Evolutionary conservation across 495 filamentous ascomycete species (phyloP).

Genomic region (Penicillium steckii): DNA sequence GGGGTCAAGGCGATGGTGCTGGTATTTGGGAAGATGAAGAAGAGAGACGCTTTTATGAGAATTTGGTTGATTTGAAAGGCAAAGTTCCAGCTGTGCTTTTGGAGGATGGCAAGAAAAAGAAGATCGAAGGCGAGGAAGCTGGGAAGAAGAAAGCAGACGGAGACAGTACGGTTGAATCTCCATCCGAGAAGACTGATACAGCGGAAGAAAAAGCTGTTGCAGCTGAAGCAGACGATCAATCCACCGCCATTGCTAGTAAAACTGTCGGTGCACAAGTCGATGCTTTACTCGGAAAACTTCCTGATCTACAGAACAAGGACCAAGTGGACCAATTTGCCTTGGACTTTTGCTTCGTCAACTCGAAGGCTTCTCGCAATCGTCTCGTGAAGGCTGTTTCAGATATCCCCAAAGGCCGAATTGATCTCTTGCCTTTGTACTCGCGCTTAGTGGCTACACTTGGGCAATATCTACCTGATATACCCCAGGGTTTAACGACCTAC

Average conservation of each 20-base stretch:
- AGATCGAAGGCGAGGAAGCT: conserved; percentile 67
- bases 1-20: conserved; percentile 85
- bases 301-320: conserved; percentile 88
- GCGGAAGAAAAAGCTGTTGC: conserved; percentile 55
- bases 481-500: conserved; percentile 87
- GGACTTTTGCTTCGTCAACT: conserved; percentile 98
- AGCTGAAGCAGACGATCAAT: conserved; percentile 71
- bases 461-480: conserved; percentile 89
- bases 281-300: conserved; percentile 79
- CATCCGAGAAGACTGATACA: conserved; percentile 32
- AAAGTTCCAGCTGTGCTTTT: conserved; percentile 91
- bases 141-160: conserved; percentile 53
- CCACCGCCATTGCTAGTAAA: conserved; percentile 93
- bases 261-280: conserved; percentile 97
- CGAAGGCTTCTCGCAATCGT: conserved; percentile 93
- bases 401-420: conserved; percentile 86
- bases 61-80: conserved; percentile 89
- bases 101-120: conserved; percentile 96
- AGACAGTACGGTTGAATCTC: conserved; percentile 26
- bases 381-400: conserved; percentile 92
- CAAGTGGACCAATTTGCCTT: conserved; percentile 86
- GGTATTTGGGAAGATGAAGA: conserved; percentile 99
- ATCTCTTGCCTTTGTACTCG: conserved; percentile 91
- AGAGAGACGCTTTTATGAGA: conserved; percentile 96
- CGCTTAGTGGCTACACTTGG: conserved; percentile 89